phyloP scores from a whole-genome alignment of 495 filamentous ascomycete genomes.

The Annulohypoxylon maeteangense region DNA sequence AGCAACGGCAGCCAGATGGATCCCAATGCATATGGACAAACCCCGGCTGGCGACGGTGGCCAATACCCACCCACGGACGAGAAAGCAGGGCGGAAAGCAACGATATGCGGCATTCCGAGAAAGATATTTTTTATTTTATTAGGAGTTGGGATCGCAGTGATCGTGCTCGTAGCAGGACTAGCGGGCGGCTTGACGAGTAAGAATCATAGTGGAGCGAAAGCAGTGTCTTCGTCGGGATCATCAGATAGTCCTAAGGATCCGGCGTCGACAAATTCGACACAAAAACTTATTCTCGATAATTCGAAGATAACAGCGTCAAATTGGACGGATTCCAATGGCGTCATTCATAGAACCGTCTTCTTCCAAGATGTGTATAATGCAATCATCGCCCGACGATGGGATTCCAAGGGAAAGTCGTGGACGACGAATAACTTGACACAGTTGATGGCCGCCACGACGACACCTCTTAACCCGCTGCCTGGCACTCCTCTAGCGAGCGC shows the following conservation, averaged over 20 bases:
- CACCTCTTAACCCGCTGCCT: slow-evolving; percentile 32
- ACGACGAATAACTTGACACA: slow-evolving; percentile 40
- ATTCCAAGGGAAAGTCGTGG: slow-evolving; percentile 35
- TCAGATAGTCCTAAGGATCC: slow-evolving; percentile 7
- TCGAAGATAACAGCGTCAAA: slow-evolving; percentile 44
- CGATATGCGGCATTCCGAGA: slow-evolving; percentile 33
- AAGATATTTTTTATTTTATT: slow-evolving; percentile 37
- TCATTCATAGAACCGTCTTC: slow-evolving; percentile 39
- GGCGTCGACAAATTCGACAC: slow-evolving; percentile 15
- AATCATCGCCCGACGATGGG: slow-evolving; percentile 41
- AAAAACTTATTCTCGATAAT: slow-evolving; percentile 30
- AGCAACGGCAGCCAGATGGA: slow-evolving; percentile 20
- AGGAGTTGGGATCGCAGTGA: slow-evolving; percentile 16
- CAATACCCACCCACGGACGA: slow-evolving; percentile 17
- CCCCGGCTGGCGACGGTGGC: not conserved
- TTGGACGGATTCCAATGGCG: slow-evolving; percentile 37
- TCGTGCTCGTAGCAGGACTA: slow-evolving; percentile 30
- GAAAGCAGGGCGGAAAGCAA: slow-evolving; percentile 16
- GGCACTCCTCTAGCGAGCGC: slow-evolving; percentile 39
- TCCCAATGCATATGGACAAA: slow-evolving; percentile 17
- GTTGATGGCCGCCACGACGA: slow-evolving; percentile 36
- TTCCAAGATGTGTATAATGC: slow-evolving; percentile 43
- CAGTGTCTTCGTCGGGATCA: slow-evolving; percentile 11
- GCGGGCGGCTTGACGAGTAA: slow-evolving; percentile 25
- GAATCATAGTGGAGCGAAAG: not conserved